Evolutionary conservation across 2,329 filamentous ascomycete genomes (phyloP).

Genomic region (Colletotrichum trifolii): DNA sequence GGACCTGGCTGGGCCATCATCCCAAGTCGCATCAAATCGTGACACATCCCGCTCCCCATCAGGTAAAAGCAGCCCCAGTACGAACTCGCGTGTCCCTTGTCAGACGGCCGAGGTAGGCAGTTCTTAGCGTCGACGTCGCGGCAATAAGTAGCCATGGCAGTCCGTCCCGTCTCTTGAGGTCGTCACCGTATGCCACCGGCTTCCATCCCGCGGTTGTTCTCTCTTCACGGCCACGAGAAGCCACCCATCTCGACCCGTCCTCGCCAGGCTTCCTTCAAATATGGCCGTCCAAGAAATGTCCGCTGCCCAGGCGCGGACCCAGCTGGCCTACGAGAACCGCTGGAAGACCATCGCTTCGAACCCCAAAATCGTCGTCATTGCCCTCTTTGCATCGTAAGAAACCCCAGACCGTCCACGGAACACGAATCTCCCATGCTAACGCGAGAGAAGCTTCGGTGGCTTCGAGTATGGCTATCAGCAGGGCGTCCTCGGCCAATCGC

Average conservation of each 20-base stretch:
- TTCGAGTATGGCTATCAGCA: conserved; percentile 66
- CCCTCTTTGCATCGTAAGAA: conserved; percentile 52
- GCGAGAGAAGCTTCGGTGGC: conserved; percentile 54
- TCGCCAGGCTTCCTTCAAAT: background rate
- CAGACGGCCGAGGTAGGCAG: conserved; percentile 19
- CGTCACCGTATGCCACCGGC: background rate
- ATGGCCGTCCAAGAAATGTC: conserved; percentile 27
- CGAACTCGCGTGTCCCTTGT: conserved; percentile 10
- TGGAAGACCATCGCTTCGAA: conserved; percentile 48
- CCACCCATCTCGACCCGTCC: background rate
- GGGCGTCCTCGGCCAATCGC: conserved; percentile 62
- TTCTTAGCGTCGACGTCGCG: conserved; percentile 25
- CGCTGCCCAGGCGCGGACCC: conserved; percentile 31
- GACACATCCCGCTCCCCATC: conserved; percentile 26
- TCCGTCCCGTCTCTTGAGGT: background rate
- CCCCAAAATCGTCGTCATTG: conserved; percentile 52
- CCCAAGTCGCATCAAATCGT: conserved; percentile 28
- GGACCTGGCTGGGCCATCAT: conserved; percentile 24
- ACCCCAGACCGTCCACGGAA: no score
- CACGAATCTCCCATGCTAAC: background rate
- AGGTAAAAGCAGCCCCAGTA: conserved; percentile 28
- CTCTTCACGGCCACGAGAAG: background rate
- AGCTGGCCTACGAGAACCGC: conserved; percentile 31
- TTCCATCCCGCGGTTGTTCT: background rate
- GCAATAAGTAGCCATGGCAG: conserved; percentile 29